A percentile compares a stretch with the other conserved stretches of the same genome.
Evolutionary conservation across 768 basidiomycete species (phyloP).

Genomic region (Pholiota molesta): DNA sequence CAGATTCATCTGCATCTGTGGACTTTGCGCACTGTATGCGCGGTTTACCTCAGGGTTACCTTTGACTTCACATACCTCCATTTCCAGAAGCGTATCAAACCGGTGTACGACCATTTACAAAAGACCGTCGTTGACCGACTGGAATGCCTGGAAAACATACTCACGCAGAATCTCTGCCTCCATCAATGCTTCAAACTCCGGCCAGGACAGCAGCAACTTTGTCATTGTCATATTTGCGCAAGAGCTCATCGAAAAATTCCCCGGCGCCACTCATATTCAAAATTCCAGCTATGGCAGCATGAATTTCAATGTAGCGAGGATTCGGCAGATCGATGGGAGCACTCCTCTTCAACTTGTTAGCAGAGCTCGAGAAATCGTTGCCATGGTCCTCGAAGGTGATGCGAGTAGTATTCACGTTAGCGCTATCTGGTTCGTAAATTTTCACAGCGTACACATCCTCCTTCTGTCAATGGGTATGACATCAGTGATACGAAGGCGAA

Average conservation of each 20-base stretch:
- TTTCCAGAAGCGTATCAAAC: no score
- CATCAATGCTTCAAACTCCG: conserved; percentile 17
- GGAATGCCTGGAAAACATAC: neutral
- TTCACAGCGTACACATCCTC: conserved; percentile 12
- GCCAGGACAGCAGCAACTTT: conserved; percentile 10
- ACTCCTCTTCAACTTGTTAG: neutral
- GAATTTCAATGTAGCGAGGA: conserved; percentile 18
- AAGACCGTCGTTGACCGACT: no score
- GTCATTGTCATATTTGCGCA: conserved; percentile 11
- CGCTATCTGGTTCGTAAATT: neutral
- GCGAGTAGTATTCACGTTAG: neutral
- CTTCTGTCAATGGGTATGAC: conserved; percentile 2
- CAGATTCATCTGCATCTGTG: no score
- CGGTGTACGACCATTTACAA: no score
- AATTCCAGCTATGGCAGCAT: conserved; percentile 20
- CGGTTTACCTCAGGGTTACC: no score
- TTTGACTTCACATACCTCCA: no score
- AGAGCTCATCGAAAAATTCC: conserved; percentile 20
- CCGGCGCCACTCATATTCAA: conserved; percentile 21
- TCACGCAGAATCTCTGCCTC: conserved; percentile 12
- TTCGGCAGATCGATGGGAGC: conserved; percentile 13
- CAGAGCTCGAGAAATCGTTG: conserved; percentile 6
- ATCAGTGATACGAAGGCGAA: conserved; percentile 6
- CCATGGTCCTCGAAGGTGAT: conserved; percentile 19
- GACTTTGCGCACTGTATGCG: no score